Conservation (phyloP, 2,329 filamentous ascomycete genomes). For the Sporothrix luriei region DNA sequence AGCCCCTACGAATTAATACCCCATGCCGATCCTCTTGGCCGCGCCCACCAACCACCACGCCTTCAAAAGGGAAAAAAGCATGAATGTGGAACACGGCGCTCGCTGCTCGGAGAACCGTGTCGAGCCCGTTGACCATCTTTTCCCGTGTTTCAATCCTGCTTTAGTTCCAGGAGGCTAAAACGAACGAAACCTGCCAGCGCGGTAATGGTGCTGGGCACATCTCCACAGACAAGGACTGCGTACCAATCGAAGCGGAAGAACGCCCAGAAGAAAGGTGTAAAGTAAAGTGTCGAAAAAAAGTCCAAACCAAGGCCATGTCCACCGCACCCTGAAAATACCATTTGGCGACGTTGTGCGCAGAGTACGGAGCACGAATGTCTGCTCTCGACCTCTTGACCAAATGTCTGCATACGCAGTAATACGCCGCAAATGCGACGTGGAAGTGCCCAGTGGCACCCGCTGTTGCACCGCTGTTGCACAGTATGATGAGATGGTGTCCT, state of each 20-base stretch:
- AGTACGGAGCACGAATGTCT: background rate
- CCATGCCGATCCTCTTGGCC: constrained; percentile 20
- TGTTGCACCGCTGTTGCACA: background rate
- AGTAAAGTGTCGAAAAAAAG: background rate
- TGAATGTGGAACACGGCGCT: too few relatives aligned
- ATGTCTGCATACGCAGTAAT: too few relatives aligned
- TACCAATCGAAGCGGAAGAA: constrained; percentile 15
- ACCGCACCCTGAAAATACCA: background rate
- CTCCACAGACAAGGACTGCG: background rate
- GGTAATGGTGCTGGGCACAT: background rate
- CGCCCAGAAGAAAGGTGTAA: background rate
- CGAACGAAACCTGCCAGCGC: constrained; percentile 11
- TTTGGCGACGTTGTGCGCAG: background rate
- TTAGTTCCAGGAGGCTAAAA: constrained; percentile 27
- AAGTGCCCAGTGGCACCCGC: background rate
- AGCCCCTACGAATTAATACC: background rate
- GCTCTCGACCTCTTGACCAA: too few relatives aligned
- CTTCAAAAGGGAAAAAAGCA: background rate
- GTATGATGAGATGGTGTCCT: constrained; percentile 2
- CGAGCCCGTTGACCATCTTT: too few relatives aligned
- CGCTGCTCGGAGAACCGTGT: too few relatives aligned
- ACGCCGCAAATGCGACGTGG: background rate
- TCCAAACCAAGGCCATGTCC: background rate
- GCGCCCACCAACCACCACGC: background rate
- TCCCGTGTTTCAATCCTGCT: constrained; percentile 3